These are phyloP conservation scores for Tilletia setariae DNA, from an alignment of 1,284 basidiomycete genomes.

Conservation along the genomic window DNA sequence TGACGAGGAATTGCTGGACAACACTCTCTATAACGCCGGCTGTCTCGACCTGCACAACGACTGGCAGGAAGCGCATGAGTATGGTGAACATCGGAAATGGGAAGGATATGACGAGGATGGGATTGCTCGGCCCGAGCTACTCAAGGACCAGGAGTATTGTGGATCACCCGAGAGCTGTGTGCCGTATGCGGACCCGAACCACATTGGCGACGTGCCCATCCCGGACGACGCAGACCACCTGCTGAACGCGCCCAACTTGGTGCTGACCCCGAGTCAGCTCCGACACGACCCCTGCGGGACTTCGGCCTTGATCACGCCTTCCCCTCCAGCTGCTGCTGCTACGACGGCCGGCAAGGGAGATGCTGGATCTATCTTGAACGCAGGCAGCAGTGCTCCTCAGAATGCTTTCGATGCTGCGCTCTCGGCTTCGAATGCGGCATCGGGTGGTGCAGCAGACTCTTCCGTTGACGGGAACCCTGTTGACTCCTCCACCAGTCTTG, in stretches of 20 bases:
- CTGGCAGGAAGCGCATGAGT: conserved; percentile 27
- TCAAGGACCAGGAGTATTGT: not conserved
- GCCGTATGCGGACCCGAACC: conserved; percentile 14
- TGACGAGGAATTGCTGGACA: conserved; percentile 26
- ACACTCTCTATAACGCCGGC: conserved; percentile 46
- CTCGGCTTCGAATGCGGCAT: too few relatives aligned
- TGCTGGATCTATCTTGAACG: not conserved
- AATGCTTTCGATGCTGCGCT: conserved; percentile 12
- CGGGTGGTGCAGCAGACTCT: too few relatives aligned
- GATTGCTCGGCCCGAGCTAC: not conserved
- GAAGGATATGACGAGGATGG: conserved; percentile 14
- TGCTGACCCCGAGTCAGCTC: conserved; percentile 7
- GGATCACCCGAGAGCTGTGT: conserved; percentile 21
- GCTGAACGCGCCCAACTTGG: conserved; percentile 22
- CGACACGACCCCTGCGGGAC: not conserved
- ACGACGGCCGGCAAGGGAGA: not conserved
- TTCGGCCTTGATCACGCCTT: conserved; percentile 2
- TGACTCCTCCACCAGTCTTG: not conserved
- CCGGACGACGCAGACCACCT: conserved; percentile 21
- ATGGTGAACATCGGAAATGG: conserved; percentile 11
- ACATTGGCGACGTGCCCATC: conserved; percentile 18
- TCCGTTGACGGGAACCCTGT: too few relatives aligned
- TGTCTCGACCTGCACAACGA: conserved; percentile 40
- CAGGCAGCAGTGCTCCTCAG: not conserved
- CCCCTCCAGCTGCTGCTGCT: not conserved